phyloP scores from a whole-genome alignment of 768 basidiomycete species.

The Austroboletus eburneus region DNA sequence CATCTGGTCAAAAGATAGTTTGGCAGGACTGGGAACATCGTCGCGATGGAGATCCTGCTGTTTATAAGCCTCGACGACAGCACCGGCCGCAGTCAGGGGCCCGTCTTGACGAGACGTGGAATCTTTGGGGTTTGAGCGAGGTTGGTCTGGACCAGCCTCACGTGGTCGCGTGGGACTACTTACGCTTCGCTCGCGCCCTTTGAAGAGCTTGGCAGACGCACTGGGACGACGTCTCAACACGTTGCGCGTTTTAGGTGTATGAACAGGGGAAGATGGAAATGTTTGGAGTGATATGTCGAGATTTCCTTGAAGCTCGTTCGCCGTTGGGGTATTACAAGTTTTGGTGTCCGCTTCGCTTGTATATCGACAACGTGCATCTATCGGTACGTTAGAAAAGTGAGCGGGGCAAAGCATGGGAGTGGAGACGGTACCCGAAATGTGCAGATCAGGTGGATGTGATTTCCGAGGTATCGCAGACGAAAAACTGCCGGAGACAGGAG shows the following conservation, averaged over 20 bases:
- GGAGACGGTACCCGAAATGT: constrained; percentile 11
- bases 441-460: constrained; percentile 21
- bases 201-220: constrained; percentile 14
- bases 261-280: not conserved
- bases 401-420: constrained; percentile 2
- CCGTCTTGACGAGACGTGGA: not conserved
- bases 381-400: not conserved
- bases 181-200: constrained; percentile 13
- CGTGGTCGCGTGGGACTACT: constrained; percentile 3
- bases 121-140: not conserved
- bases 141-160: not conserved
- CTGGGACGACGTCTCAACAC: constrained; percentile 32
- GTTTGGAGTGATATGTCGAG: constrained; percentile 7
- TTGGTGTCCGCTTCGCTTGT: constrained; percentile 13
- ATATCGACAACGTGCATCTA: constrained; percentile 20
- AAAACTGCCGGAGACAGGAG: constrained; percentile 1
- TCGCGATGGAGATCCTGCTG: constrained; percentile 33
- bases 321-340: not conserved
- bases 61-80: constrained; percentile 47
- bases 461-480: constrained; percentile 18
- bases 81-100: constrained; percentile 42
- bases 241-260: constrained; percentile 25
- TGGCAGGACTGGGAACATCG: constrained; percentile 5
- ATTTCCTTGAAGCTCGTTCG: constrained; percentile 13
- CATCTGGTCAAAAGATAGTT: constrained; percentile 26